These are phyloP conservation scores for Arabidopsis hybrid DNA, from an alignment of 441 rosid genomes.

Conservation along the genomic window DNA sequence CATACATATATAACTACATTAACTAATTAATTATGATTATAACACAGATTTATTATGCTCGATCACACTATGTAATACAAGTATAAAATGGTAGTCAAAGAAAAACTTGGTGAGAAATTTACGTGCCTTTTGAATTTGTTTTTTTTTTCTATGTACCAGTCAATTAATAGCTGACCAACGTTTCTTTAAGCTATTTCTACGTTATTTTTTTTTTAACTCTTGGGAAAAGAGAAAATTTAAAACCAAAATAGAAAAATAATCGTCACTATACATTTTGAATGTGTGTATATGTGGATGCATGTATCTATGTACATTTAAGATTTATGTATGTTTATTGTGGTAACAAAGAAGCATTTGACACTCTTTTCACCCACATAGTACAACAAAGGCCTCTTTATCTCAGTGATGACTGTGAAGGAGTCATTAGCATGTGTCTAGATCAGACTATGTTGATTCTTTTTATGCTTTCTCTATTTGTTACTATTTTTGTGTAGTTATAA, in stretches of 20 bases:
- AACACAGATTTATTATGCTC: not conserved
- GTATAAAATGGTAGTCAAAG: not conserved
- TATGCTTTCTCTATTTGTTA: constrained; percentile 26
- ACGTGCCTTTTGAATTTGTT: not conserved
- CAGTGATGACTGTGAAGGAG: constrained; percentile 42
- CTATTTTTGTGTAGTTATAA: not conserved
- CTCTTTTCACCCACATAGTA: constrained; percentile 36
- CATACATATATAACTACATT: not conserved
- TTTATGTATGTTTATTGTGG: constrained; percentile 8
- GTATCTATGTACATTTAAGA: constrained; percentile 1
- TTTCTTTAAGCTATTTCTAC: not conserved
- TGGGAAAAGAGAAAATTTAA: not conserved
- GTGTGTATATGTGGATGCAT: constrained; percentile 16
- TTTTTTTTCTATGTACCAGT: not conserved
- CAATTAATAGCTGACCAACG: not conserved
- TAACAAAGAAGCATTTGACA: constrained; percentile 35
- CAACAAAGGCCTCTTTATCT: constrained; percentile 30
- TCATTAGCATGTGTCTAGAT: constrained; percentile 47
- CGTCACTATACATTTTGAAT: not conserved
- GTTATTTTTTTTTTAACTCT: no score
- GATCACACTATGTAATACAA: not conserved
- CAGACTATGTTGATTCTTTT: constrained; percentile 45
- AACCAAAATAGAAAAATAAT: not conserved
- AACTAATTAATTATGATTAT: not conserved
- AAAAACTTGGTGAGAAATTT: not conserved